Evolutionary conservation across 352 stramenopile species (phyloP).

Genomic region (Phytophthora sojae): DNA sequence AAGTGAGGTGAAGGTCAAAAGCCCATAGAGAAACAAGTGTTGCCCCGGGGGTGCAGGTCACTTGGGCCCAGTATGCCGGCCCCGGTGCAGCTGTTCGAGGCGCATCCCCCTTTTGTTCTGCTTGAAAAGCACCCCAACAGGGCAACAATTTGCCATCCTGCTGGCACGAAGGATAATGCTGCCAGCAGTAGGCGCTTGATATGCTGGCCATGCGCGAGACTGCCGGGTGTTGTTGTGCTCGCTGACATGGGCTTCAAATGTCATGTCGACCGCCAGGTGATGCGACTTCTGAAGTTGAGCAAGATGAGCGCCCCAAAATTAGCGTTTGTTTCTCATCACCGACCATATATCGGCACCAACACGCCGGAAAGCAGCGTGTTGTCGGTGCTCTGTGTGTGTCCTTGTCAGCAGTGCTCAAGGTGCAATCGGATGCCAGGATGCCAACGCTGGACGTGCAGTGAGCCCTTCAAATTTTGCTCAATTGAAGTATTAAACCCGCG

Average conservation of each 20-base stretch:
- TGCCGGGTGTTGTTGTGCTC: not conserved
- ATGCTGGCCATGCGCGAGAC: not conserved
- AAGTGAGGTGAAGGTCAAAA: constrained; percentile 36
- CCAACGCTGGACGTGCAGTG: not conserved
- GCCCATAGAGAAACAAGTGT: not conserved
- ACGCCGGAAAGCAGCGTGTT: not conserved
- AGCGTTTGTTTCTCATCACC: constrained; percentile 14
- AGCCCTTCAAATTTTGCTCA: not conserved
- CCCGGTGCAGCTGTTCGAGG: constrained; percentile 8
- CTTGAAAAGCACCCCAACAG: constrained; percentile 19
- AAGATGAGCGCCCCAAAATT: constrained; percentile 25
- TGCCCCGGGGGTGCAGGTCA: constrained; percentile 7
- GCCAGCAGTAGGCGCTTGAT: not conserved
- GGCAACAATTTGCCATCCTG: not conserved
- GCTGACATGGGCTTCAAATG: not conserved
- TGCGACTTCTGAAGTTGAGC: constrained; percentile 31
- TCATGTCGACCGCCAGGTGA: constrained; percentile 5
- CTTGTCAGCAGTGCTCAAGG: not conserved
- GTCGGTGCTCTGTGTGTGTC: not conserved
- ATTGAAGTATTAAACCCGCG: constrained; percentile 9
- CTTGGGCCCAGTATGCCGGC: not conserved
- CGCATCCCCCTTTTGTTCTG: constrained; percentile 41
- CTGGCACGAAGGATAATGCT: not conserved
- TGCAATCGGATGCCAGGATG: not conserved
- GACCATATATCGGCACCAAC: not conserved